These are phyloP conservation scores for Adenanthera pavonina DNA, from an alignment of 306 rosid genomes.

Conservation along the genomic window DNA sequence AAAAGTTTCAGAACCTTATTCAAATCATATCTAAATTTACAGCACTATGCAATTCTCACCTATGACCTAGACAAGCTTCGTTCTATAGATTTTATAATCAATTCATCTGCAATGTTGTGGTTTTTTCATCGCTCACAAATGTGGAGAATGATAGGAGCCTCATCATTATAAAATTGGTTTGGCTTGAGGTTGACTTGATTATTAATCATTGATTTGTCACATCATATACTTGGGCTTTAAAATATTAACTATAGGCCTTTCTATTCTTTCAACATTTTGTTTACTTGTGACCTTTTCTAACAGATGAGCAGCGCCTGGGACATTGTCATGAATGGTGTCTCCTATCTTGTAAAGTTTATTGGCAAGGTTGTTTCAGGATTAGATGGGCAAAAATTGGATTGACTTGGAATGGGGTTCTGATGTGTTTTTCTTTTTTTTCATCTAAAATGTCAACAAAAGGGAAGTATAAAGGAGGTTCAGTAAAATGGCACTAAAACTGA, in stretches of 20 bases:
- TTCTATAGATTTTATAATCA: neutral
- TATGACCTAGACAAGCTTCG: neutral
- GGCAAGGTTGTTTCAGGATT: constrained; percentile 83
- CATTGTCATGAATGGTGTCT: constrained; percentile 81
- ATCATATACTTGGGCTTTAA: constrained; percentile 12
- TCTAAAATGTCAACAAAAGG: neutral
- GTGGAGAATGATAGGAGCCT: neutral
- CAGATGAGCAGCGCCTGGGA: constrained; percentile 99
- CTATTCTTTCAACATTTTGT: constrained; percentile 27
- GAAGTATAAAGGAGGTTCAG: neutral
- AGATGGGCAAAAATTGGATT: constrained; percentile 83
- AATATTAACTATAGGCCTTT: constrained; percentile 29
- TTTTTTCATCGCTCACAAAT: neutral
- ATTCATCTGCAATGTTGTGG: neutral
- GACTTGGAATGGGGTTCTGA: constrained; percentile 28
- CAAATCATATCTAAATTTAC: neutral
- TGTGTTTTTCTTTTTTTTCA: neutral
- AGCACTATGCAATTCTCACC: neutral
- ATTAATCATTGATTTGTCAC: constrained; percentile 30
- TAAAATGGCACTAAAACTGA: neutral
- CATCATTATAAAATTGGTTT: neutral
- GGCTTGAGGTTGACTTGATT: too few species aligned
- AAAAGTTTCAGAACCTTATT: neutral
- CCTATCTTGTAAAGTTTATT: constrained; percentile 77
- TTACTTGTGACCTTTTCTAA: constrained; percentile 41